phyloP scores from a whole-genome alignment of 2,329 filamentous ascomycete species.

The Bimuria novae-zelandiae region DNA sequence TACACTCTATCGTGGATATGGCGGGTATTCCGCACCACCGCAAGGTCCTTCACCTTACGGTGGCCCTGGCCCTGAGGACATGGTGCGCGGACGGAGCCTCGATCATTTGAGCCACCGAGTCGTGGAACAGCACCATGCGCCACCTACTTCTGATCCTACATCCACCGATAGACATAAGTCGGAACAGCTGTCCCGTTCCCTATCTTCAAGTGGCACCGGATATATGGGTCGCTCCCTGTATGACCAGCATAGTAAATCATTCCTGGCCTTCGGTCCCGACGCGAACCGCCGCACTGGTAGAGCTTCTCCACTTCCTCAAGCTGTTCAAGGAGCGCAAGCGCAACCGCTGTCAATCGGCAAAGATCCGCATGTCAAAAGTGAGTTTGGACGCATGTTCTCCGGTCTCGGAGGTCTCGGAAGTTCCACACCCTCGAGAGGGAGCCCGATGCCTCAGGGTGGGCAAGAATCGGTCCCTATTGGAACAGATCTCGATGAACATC shows the following conservation, averaged over 20 bases:
- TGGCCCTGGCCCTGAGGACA: slow-evolving; percentile 31
- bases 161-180: slow-evolving; percentile 40
- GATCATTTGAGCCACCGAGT: slow-evolving; percentile 40
- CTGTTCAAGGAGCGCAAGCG: slow-evolving; percentile 87
- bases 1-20: slow-evolving; percentile 35
- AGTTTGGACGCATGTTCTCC: slow-evolving; percentile 92
- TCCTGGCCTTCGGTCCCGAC: slow-evolving; percentile 74
- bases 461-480: slow-evolving; percentile 32
- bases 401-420: slow-evolving; percentile 77
- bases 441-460: slow-evolving; percentile 50
- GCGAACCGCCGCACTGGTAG: slow-evolving; percentile 81
- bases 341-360: slow-evolving; percentile 77
- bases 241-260: slow-evolving; percentile 61
- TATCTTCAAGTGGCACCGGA: slow-evolving; percentile 36
- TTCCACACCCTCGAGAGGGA: slow-evolving; percentile 59
- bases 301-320: slow-evolving; percentile 86
- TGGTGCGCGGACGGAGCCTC: slow-evolving; percentile 38
- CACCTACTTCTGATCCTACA: slow-evolving; percentile 46
- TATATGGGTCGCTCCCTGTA: slow-evolving; percentile 35
- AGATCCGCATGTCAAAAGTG: slow-evolving; percentile 90
- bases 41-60: slow-evolving; percentile 30
- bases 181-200: slow-evolving; percentile 41
- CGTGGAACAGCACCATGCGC: slow-evolving; percentile 45
- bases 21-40: slow-evolving; percentile 33
- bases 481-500: slow-evolving; percentile 35